Base-by-base conservation (phyloP, 1,284 basidiomycete genomes). In the Puccinia novopanici region DNA sequence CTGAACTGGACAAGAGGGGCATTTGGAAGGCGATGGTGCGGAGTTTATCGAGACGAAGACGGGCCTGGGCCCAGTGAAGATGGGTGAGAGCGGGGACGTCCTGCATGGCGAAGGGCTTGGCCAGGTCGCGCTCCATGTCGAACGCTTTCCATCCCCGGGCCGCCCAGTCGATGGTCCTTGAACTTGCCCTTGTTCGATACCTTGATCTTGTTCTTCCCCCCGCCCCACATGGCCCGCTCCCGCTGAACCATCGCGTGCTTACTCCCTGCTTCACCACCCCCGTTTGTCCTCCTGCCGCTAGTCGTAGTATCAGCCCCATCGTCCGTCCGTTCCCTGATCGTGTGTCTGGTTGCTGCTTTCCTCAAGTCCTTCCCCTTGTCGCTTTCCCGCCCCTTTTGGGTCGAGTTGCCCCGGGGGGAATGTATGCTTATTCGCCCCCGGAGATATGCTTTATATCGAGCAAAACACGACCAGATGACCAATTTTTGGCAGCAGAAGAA, bases 171-270 rank as follows among this genome's bases (percentile, higher is more conserved):
- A 63, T 79, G 77, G 37, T 79, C 77, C 37, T 79, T 79, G 19
- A 79, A 63, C 45, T 59, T 70, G 24, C 77, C 67, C 34, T 79
- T 79, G 34, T 55, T 68, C 12, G 52, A 57, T 15, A 79, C 77
- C 63, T 72, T 79, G 77, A 79, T 79, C 55, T 79, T 79, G 59
- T 79, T 79, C 55, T 79, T 79, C 12, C 77, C 77, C 77, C 77
- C 15, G 77, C 67, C 30, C 13, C 17, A 0, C 19, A 3, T 13
- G 0, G 0, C 4, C 5, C 55, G 30, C 3, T 10, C 17, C 30
- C 19, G 34, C 45, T 48, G 17, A 48, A 73, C 55, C 34, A 10
- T 8, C 13, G 27, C 22, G 40, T 3, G 2, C 8, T 8, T 17
- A n/a, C 6, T 54, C 34, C 34, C 34, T 4, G 34, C 34, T 34